Base-by-base conservation (phyloP, 305 asterid species). In the Salvia sclarea region DNA sequence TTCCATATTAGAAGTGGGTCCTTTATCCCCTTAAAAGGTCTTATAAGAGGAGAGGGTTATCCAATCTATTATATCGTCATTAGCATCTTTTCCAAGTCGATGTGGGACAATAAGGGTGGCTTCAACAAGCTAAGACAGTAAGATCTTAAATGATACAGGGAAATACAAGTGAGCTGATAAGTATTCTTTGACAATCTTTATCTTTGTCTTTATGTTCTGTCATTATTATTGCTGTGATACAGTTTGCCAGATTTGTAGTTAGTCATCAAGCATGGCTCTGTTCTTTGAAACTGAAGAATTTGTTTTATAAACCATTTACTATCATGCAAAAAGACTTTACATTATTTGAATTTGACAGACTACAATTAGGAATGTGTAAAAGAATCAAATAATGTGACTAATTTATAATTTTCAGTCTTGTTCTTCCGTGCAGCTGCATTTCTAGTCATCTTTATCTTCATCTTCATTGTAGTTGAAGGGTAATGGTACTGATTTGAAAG, bases 401-500 rank as follows among this genome's bases (percentile, higher is more conserved):
- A 28, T 28, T 28, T 28, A 28, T 1, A 6, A 28, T 28, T n/a
- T n/a, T n/a, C n/a, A n/a, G n/a, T n/a, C n/a, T n/a, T n/a, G n/a
- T n/a, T n/a, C n/a, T n/a, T n/a, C n/a, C n/a, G n/a, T n/a, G n/a
- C n/a, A n/a, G n/a, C n/a, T n/a, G n/a, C n/a, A n/a, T n/a, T n/a
- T n/a, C n/a, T n/a, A n/a, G n/a, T n/a, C n/a, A n/a, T n/a, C n/a
- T n/a, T n/a, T n/a, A n/a, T n/a, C n/a, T n/a, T n/a, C n/a, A n/a
- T n/a, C n/a, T n/a, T n/a, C n/a, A n/a, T n/a, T n/a, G n/a, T n/a
- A n/a, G n/a, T n/a, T n/a, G n/a, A n/a, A n/a, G n/a, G n/a, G n/a
- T n/a, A n/a, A n/a, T n/a, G 86, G 83, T 7, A 84, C 80, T 0
- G 86, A 8, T 43, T 77, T 81, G 74, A 84, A 81, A 14, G 88